phyloP scores from a whole-genome alignment of 2,329 filamentous ascomycete species.

The Myriangium duriaei region DNA sequence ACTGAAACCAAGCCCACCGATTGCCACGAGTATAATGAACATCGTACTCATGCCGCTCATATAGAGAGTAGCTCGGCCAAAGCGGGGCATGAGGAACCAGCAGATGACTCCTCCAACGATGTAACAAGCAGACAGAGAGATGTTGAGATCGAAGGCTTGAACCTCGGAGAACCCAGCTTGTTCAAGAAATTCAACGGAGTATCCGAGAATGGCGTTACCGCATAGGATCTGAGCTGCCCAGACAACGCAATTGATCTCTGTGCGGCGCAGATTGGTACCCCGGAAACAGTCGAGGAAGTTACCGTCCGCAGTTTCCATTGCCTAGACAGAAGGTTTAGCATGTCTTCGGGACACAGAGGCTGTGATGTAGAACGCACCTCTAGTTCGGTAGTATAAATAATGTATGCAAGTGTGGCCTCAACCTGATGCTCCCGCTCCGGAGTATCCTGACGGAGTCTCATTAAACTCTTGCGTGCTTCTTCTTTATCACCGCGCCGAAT shows the following conservation, averaged over 20 bases:
- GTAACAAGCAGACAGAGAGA: slow-evolving; percentile 12
- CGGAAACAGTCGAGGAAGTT: slow-evolving; percentile 35
- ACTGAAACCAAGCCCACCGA: slow-evolving; percentile 4
- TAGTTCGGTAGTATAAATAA: slow-evolving; percentile 32
- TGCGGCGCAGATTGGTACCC: slow-evolving; percentile 34
- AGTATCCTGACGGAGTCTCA: slow-evolving; percentile 24
- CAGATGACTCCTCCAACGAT: slow-evolving; percentile 7
- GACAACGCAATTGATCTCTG: slow-evolving; percentile 23
- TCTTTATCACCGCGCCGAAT: slow-evolving; percentile 21
- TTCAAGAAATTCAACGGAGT: slow-evolving; percentile 24
- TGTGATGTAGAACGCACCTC: too few relatives aligned
- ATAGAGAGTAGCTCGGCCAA: slow-evolving; percentile 25
- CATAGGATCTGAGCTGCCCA: slow-evolving; percentile 23
- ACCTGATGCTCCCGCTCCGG: slow-evolving; percentile 3
- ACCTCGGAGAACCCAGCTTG: slow-evolving; percentile 21
- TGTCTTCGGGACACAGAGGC: too few relatives aligned
- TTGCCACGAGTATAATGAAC: slow-evolving; percentile 7
- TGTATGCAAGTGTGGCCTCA: slow-evolving; percentile 25
- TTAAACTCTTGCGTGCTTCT: slow-evolving; percentile 20
- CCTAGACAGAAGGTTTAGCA: too few relatives aligned
- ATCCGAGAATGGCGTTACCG: slow-evolving; percentile 21
- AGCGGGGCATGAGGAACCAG: slow-evolving; percentile 17
- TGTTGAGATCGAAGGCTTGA: slow-evolving; percentile 22
- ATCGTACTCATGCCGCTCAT: slow-evolving; percentile 12
- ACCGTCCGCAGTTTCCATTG: slow-evolving; percentile 8